Conservation (phyloP, 495 filamentous ascomycete species). For the Neurospora sp. region DNA sequence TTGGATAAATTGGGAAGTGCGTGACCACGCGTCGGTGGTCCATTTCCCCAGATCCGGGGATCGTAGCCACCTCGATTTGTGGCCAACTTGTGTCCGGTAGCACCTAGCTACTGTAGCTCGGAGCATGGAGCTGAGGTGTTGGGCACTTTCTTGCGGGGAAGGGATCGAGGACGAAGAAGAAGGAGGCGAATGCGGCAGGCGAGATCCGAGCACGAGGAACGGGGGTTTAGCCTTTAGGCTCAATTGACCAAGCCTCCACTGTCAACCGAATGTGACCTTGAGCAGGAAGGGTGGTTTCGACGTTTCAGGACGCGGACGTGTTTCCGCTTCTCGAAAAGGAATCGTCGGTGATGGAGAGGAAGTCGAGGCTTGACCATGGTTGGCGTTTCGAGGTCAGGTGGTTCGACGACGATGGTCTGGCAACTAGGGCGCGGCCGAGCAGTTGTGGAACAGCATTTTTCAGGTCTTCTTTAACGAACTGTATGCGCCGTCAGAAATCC, state of each 20-base stretch:
- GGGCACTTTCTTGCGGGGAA: neutral
- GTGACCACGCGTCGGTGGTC: neutral
- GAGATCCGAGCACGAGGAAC: slow-evolving; percentile 3
- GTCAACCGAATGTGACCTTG: neutral
- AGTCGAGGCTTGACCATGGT: neutral
- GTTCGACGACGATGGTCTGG: neutral
- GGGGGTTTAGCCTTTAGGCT: slow-evolving; percentile 14
- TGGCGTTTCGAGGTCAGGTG: neutral
- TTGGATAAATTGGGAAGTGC: neutral
- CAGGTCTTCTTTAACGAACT: neutral
- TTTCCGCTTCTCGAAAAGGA: slow-evolving; percentile 12
- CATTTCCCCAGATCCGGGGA: neutral
- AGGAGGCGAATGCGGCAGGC: neutral
- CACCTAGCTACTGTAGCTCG: neutral
- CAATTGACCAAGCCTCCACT: slow-evolving; percentile 6
- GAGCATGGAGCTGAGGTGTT: neutral
- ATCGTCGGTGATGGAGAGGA: neutral
- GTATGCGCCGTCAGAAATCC: neutral
- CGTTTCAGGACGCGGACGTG: slow-evolving; percentile 11
- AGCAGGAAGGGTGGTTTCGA: neutral
- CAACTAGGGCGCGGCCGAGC: neutral
- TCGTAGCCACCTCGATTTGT: neutral
- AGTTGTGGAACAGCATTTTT: neutral
- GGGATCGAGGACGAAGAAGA: neutral
- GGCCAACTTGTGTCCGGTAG: neutral